Percentiles rank a stretch among this genome's conserved stretches.
phyloP scores from a whole-genome alignment of 495 filamentous ascomycete genomes.

The Endocarpon pusillum region DNA sequence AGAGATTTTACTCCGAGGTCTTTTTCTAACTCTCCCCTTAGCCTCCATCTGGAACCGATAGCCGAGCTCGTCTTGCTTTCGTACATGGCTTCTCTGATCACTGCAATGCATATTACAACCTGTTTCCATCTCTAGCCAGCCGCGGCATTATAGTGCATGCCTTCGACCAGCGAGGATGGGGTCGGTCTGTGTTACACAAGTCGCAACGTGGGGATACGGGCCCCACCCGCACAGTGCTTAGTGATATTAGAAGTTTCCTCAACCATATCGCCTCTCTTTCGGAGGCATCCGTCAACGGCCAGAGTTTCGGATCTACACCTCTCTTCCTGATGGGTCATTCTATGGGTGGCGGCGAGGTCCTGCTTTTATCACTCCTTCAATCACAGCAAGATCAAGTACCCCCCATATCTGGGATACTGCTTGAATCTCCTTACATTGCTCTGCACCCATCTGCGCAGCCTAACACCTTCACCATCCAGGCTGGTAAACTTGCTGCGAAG shows the following conservation, averaged over 20 bases:
- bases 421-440: conserved; percentile 52
- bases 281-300: conserved; percentile 10
- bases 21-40: conserved; percentile 3
- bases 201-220: conserved; percentile 48
- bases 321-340: conserved; percentile 80
- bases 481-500: conserved; percentile 45
- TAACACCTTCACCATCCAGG: conserved; percentile 31
- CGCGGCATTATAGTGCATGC: conserved; percentile 54
- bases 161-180: conserved; percentile 64
- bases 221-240: conserved; percentile 48
- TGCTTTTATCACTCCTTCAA: conserved; percentile 20
- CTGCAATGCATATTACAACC: conserved; percentile 48
- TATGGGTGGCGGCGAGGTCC: conserved; percentile 62
- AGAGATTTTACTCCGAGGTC: neutral
- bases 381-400: conserved; percentile 16
- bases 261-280: conserved; percentile 16
- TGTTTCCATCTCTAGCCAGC: conserved; percentile 52
- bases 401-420: conserved; percentile 45
- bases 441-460: conserved; percentile 48
- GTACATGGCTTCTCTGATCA: conserved; percentile 87
- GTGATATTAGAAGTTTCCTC: conserved; percentile 61
- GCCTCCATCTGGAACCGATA: neutral
- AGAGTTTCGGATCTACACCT: no score
- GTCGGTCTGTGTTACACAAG: conserved; percentile 26
- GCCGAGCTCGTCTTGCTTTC: conserved; percentile 33